Evolutionary conservation across 2,329 filamentous ascomycete species (phyloP), one percentile per base, ranked within the genome.

Genomic region (Claviceps sp.): DNA sequence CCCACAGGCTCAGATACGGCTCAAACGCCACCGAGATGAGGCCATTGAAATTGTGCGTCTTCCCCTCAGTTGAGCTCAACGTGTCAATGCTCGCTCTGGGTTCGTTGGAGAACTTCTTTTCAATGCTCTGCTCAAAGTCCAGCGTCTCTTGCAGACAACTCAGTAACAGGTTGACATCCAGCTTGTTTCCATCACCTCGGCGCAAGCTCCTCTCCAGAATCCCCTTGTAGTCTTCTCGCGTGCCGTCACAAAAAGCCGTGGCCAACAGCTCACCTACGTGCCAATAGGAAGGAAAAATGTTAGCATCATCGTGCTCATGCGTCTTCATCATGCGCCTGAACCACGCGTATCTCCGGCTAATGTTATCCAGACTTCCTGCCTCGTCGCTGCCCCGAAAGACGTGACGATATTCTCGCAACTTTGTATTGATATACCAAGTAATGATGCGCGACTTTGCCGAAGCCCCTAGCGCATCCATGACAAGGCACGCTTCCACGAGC

Each of bases 341-440:
- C 93, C 93, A 98, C 5, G 90, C 86, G 66, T 97, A 98, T 57
- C 93, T 76, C 55, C 93, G 79, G 5, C 90, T 88, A 55, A 98
- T 98, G 62, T 98, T 98, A 74, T 98, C 93, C 63, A 98, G 70
- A 55, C 85, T 95, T 6, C 91, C 93, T 5, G 93, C 93, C 71
- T 98, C 93, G 64, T 98, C 93, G 62, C 93, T 97, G 40, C 91
- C 91, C 42, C 90, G 80, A 68, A 98, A 98, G 0, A 98, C 88
- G 63, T 95, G 88, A 50, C 93, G 80, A 65, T 98, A 98, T 70
- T 98, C 93, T 48, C 93, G 81, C 58, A 98, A 73, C 70, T 96
- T 88, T 2, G 93, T 96, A 65, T 98, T 98, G 70, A 95, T 89
- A 66, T 98, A 98, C 93, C 93, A 98, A 11, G 86, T 93, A 63